Base-by-base conservation (phyloP, 306 rosid species). In the Carpinus fangiana region DNA sequence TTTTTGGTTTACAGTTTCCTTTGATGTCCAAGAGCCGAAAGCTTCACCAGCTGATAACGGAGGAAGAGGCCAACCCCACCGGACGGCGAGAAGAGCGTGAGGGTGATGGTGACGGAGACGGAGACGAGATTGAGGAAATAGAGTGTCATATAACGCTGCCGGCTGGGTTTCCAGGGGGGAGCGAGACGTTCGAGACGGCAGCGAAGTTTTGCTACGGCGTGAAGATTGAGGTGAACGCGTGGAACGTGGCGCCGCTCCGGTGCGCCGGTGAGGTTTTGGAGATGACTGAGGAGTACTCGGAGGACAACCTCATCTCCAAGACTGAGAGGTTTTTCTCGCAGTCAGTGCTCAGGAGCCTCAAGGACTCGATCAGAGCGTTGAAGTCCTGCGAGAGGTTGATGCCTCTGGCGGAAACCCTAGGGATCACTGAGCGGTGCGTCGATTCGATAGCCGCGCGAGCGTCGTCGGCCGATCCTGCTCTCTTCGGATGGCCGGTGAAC, bases 131-230 rank as follows among this genome's bases (percentile, higher is more conserved):
- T 70, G 93, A 90, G 23, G 92, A 93, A 75, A 87, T 83, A n/a
- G 89, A 93, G 41, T 93, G 90, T 66, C 93, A 91, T 0, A 79
- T 95, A 65, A 73, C 84, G 8, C 89, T 95, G 64, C 4, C 90
- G 55, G 3, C 89, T 0, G 89, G 77, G 28, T 95, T 95, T 79
- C 99, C 99, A 3, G 98, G 97, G 9, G 96, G 99, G 66, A 89
- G 90, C 0, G 98, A 93, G 53, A 84, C 91, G 50, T 95, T 95
- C 36, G 99, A 95, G 80, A 79, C 86, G 83, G 98, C 98, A 8
- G 97, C 98, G 12, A 95, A 95, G 86, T 95, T 91, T 80, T 93
- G 97, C 79, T 95, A 95, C 62, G 98, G 98, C 36, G 99, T 95
- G 73, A 95, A 91, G 85, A 83, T 90, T 69, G 99, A 95, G 68